These are phyloP conservation scores for Paragyromitra xinjiangensis DNA, from an alignment of 495 filamentous ascomycete species.

Conservation along the genomic window DNA sequence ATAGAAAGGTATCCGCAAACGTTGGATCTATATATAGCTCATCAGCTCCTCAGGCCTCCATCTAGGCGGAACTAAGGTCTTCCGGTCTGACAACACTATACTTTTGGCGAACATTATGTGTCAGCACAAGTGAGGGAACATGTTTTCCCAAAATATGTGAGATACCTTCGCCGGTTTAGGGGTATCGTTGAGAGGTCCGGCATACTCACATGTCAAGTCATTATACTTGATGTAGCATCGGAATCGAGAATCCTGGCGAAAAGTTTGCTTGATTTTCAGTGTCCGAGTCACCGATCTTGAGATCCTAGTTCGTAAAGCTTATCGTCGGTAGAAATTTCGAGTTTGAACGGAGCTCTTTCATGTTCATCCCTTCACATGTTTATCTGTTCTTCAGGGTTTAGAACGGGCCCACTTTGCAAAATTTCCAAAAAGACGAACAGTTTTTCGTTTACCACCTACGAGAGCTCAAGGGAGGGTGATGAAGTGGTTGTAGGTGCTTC, in stretches of 20 bases:
- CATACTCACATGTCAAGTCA: slow-evolving; percentile 10
- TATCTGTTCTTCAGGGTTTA: background rate
- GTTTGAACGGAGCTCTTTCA: background rate
- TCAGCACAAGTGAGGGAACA: background rate
- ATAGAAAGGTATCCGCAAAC: background rate
- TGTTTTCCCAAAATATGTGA: background rate
- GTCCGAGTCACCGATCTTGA: background rate
- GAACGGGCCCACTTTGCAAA: background rate
- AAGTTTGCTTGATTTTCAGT: background rate
- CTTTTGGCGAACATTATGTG: background rate
- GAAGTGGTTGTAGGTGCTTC: background rate
- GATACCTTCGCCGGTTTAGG: background rate
- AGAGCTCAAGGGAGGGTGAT: background rate
- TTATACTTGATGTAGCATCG: background rate
- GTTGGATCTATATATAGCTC: background rate
- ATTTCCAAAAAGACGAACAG: background rate
- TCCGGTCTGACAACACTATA: background rate
- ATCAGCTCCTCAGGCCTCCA: background rate
- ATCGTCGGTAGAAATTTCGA: background rate
- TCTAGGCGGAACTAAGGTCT: background rate
- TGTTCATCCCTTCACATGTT: background rate
- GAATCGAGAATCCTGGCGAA: background rate
- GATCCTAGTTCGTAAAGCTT: background rate
- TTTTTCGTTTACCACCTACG: background rate
- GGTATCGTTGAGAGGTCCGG: background rate